Percentiles rank a stretch among this genome's conserved stretches.
Conservation (phyloP, 371 early-diverging fungal species). For the Dipsacomyces acuminosporus region DNA sequence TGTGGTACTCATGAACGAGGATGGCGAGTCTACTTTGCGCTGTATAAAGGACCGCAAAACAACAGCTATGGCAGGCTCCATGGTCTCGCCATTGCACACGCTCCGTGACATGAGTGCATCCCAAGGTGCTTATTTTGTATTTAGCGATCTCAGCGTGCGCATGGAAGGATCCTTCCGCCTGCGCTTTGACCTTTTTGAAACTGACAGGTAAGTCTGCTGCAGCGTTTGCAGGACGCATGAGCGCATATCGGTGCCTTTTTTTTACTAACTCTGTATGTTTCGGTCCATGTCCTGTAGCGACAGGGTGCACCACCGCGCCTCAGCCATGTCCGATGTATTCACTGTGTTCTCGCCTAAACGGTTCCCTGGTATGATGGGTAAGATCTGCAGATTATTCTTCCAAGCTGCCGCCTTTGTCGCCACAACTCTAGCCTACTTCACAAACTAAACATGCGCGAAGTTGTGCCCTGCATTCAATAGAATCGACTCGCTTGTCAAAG, state of each 20-base stretch:
- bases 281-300: constrained; percentile 47
- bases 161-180: constrained; percentile 87
- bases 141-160: constrained; percentile 89
- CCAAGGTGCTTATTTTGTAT: constrained; percentile 95
- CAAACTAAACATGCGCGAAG: too few relatives aligned
- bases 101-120: constrained; percentile 77
- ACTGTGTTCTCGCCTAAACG: constrained; percentile 87
- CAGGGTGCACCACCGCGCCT: constrained; percentile 75
- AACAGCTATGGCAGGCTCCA: constrained; percentile 61
- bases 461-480: too few relatives aligned
- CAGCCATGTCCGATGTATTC: constrained; percentile 71
- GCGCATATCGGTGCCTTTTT: too few relatives aligned
- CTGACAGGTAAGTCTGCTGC: constrained; percentile 58
- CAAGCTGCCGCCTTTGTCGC: too few relatives aligned
- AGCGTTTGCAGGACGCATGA: background rate
- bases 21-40: constrained; percentile 12
- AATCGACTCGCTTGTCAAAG: constrained; percentile 82
- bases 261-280: background rate
- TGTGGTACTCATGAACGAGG: constrained; percentile 28
- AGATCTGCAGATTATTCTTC: too few relatives aligned
- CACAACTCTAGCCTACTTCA: too few relatives aligned
- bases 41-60: constrained; percentile 30
- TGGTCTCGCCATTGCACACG: constrained; percentile 85
- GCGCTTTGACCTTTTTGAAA: constrained; percentile 86
- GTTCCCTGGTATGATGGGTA: constrained; percentile 90